phyloP scores from a whole-genome alignment of 805 yeast species.

The Limtongia smithiae region DNA sequence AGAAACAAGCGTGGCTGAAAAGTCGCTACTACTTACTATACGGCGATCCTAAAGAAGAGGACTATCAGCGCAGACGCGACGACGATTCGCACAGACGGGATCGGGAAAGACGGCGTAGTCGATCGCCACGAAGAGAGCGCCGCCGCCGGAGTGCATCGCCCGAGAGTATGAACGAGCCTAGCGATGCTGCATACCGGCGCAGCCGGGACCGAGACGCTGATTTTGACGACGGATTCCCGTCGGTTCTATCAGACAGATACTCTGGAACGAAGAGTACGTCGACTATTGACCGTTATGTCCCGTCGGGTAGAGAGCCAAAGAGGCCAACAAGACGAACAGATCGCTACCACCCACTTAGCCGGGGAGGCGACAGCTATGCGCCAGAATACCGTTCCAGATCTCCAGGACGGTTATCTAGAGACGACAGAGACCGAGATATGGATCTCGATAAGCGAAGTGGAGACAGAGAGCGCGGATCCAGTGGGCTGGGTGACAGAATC shows the following conservation, averaged over 20 bases:
- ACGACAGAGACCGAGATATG: too few relatives aligned
- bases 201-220: not conserved
- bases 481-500: too few relatives aligned
- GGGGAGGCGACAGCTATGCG: constrained; percentile 2
- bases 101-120: constrained; percentile 15
- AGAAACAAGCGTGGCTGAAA: constrained; percentile 49
- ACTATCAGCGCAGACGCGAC: constrained; percentile 1
- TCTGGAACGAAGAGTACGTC: not conserved
- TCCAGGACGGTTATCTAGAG: too few relatives aligned
- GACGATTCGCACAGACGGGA: not conserved
- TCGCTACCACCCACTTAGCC: constrained; percentile 8
- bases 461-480: too few relatives aligned
- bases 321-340: constrained; percentile 5
- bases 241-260: constrained; percentile 7
- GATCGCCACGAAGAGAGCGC: constrained; percentile 4
- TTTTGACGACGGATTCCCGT: constrained; percentile 8
- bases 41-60: constrained; percentile 55
- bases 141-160: too few relatives aligned
- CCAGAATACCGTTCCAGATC: constrained; percentile 1
- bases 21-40: constrained; percentile 60
- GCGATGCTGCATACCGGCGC: too few relatives aligned
- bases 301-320: constrained; percentile 1
- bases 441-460: too few relatives aligned
- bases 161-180: too few relatives aligned
- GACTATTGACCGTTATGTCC: constrained; percentile 9